These are phyloP conservation scores for Ligustrum vulgare DNA, from an alignment of 257 asterid species.

Conservation along the genomic window DNA sequence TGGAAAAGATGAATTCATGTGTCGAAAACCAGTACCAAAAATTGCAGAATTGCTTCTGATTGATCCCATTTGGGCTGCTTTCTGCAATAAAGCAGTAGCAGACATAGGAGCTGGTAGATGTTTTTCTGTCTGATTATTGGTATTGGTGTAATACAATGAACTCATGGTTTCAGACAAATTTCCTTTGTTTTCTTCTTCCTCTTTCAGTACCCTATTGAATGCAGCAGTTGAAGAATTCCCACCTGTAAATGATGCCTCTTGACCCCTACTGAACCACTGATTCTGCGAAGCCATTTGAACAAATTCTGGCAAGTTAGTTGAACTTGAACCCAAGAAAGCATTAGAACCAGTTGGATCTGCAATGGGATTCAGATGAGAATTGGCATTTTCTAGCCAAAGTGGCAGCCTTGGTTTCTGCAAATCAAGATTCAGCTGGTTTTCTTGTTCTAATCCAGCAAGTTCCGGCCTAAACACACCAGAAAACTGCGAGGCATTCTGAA, in stretches of 20 bases:
- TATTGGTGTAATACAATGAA: slow-evolving; percentile 43
- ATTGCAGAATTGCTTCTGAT: slow-evolving; percentile 49
- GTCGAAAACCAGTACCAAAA: slow-evolving; percentile 51
- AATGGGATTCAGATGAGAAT: slow-evolving; percentile 23
- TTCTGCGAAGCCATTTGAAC: slow-evolving; percentile 56
- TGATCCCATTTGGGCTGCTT: slow-evolving; percentile 90
- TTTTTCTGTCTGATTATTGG: slow-evolving; percentile 26
- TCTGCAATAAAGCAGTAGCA: slow-evolving; percentile 78
- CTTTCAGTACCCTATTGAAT: slow-evolving; percentile 41
- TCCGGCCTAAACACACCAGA: slow-evolving; percentile 38
- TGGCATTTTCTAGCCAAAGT: slow-evolving; percentile 56
- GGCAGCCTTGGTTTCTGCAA: slow-evolving; percentile 58
- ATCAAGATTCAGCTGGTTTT: slow-evolving; percentile 35
- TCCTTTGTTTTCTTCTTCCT: slow-evolving; percentile 64
- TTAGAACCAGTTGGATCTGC: slow-evolving; percentile 27
- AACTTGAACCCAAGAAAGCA: slow-evolving; percentile 35
- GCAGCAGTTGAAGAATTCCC: slow-evolving; percentile 26
- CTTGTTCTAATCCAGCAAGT: slow-evolving; percentile 38
- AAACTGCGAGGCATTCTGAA: slow-evolving; percentile 41
- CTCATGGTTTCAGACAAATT: slow-evolving; percentile 42
- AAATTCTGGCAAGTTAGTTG: slow-evolving; percentile 54
- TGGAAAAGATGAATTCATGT: slow-evolving; percentile 46
- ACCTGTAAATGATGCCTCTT: slow-evolving; percentile 30
- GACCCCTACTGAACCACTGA: slow-evolving; percentile 48
- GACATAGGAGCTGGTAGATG: slow-evolving; percentile 55